Conservation (phyloP, 306 rosid genomes). For the Cucurbita argyrosperma region DNA sequence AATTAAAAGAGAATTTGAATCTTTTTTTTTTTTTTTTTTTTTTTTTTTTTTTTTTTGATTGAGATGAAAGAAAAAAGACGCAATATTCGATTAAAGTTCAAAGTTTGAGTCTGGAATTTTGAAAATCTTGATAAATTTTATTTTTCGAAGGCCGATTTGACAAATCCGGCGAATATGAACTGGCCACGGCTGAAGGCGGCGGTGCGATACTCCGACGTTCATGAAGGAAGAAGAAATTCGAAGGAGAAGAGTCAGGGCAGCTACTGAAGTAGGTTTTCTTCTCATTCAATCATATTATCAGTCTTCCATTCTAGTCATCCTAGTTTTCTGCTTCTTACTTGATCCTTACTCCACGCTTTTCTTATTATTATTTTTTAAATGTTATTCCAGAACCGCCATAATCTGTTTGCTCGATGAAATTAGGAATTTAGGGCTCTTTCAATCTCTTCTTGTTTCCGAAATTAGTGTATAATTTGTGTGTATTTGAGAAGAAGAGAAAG, state of each 20-base stretch:
- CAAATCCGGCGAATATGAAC: background rate
- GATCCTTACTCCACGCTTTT: background rate
- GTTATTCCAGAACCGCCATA: background rate
- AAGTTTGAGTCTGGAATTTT: no score
- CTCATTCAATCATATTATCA: background rate
- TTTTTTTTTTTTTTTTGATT: no score
- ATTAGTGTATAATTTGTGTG: background rate
- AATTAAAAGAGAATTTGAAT: no score
- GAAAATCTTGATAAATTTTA: no score
- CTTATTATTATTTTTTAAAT: background rate
- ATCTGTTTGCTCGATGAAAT: background rate
- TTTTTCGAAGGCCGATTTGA: background rate
- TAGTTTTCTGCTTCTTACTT: background rate
- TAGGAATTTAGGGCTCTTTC: background rate
- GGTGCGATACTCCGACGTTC: background rate
- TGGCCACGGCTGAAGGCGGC: conserved; percentile 1
- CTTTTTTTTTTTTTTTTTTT: no score
- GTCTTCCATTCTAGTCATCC: background rate
- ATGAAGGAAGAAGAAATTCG: no score
- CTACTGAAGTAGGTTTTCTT: background rate
- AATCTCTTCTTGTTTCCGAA: background rate
- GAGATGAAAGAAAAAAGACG: no score
- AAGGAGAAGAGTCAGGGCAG: background rate
- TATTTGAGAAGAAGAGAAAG: background rate
- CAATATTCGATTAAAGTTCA: no score